phyloP scores from a whole-genome alignment of 768 basidiomycete genomes.

The Boletus rubescentipes region DNA sequence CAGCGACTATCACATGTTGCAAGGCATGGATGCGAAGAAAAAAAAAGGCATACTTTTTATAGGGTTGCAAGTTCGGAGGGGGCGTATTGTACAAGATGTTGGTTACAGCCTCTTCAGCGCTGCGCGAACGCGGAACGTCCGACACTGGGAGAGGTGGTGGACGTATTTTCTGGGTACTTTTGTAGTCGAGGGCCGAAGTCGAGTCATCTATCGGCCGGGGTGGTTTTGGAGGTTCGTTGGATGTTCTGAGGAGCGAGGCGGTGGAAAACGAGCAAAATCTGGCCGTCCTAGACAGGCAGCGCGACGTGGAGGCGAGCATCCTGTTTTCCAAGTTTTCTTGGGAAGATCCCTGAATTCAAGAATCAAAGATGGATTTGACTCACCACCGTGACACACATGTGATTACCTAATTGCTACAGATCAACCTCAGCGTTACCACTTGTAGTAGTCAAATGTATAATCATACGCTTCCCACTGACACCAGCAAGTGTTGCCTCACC shows the following conservation, averaged over 20 bases:
- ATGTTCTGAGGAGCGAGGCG: conserved; percentile 12
- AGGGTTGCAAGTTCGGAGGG: conserved; percentile 86
- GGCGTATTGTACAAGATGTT: conserved; percentile 98
- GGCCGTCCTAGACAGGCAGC: conserved; percentile 17
- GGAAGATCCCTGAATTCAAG: neutral
- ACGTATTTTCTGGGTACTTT: conserved; percentile 61
- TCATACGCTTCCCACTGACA: too few species aligned
- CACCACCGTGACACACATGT: neutral
- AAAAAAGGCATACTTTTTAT: conserved; percentile 65
- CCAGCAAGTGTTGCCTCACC: too few species aligned
- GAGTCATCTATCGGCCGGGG: conserved; percentile 87
- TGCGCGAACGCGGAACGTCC: conserved; percentile 79
- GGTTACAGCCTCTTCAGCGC: conserved; percentile 94
- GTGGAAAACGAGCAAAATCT: conserved; percentile 24
- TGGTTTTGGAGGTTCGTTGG: conserved; percentile 57
- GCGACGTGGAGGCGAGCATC: conserved; percentile 18
- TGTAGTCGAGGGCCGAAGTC: conserved; percentile 94
- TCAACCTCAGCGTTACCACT: too few species aligned
- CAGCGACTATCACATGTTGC: neutral
- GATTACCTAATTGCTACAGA: conserved; percentile 15
- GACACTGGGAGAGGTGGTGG: conserved; percentile 86
- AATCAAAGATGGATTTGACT: neutral
- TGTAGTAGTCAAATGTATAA: too few species aligned
- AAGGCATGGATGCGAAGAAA: neutral
- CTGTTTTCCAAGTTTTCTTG: neutral